Evolutionary conservation across 805 yeast species (phyloP), one percentile per base, ranked within the genome.

Genomic region (Hanseniaspora clermontiae): DNA sequence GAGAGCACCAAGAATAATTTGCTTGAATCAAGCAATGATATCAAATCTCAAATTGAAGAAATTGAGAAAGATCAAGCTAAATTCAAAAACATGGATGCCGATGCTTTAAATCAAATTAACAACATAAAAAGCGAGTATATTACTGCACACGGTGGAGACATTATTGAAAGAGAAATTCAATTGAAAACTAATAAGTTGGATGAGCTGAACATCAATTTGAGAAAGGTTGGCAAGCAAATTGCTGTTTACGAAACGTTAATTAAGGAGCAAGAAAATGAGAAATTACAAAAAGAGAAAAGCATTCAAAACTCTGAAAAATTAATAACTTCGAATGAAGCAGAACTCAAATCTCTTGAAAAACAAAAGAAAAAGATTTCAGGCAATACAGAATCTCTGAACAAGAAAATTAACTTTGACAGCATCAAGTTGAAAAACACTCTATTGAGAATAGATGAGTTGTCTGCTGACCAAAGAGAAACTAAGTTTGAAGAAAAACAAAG

Each of bases 391-490:
- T 79, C 80, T 46, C 66, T 87, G 20, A 59, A 68, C 2, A 64
- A 64, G 2, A 95, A 87, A 62, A 67, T 77, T 15, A 70, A 70
- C 68, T 15, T 76, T 78, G 2, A 61, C 65, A 3, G 82, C 60
- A 72, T 81, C 8, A 78, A 80, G 59, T 71, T 90, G 58, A 77
- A 81, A 60, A 83, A 79, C 36, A 74, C 81, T 0, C 71, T 85
- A 32, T 61, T 77, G 1, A 77, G 77, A 61, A 71, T 91, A 48
- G 84, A 84, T 59, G 95, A 86, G 55, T 69, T 87, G 39, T 81
- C 80, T 51, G 89, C 95, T 0, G 80, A 76, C 58, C 84, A 82
- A 66, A 78, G 91, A 61, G 96, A 87, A 62, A 74, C 89, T 0
- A 77, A 78, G 43, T 78, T 80, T 59, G 95, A 89, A 60, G 75